Evolutionary conservation across 495 filamentous ascomycete species (phyloP), one percentile per base, ranked within the genome.

Genomic region (Penicillium soppii): DNA sequence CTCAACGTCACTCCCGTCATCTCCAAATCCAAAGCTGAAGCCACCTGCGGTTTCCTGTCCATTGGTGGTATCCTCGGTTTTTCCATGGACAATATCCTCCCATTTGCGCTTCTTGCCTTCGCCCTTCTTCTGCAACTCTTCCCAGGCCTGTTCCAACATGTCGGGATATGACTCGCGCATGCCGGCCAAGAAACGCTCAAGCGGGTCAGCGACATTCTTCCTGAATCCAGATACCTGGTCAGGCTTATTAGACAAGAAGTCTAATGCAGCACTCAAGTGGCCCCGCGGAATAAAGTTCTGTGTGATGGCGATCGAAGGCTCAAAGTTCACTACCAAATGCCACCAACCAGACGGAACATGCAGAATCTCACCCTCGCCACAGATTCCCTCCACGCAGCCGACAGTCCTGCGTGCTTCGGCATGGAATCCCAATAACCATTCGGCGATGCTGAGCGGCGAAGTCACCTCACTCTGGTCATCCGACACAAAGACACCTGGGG

Each of bases 321-420:
- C 83, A 17, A 95, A 68, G 57, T 98, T 98, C 21, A 97, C 86
- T 17, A 98, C 94, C 26, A 97, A 71, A 74, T 98, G 94, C 88
- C 91, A 98, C 92, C 94, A 98, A 7, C 94, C 92, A 13, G 79
- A 82, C 2, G 94, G 94, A 26, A 98, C 94, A 63, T 98, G 90
- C 43, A 98, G 67, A 27, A 98, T 88, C 63, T 98, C 94, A 16
- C 94, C 94, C 43, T 86, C 85, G 45, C 71, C 67, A 65, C 94
- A 98, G 27, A 97, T 81, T 0, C 92, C 94, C 70, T 98, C 94
- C 20, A 85, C 69, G 61, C 92, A 97, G 5, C 88, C 91, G 1
- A 82, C 81, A 7, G 86, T 84, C 36, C 75, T 74, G 36, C 94
- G 82, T 15, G 94, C 94, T 58, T 92, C 87, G n/a, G 79, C 80